Percentiles rank a stretch among this genome's conserved stretches.
phyloP scores from a whole-genome alignment of 75 land plant genomes.

The Pinus tabuliformis region DNA sequence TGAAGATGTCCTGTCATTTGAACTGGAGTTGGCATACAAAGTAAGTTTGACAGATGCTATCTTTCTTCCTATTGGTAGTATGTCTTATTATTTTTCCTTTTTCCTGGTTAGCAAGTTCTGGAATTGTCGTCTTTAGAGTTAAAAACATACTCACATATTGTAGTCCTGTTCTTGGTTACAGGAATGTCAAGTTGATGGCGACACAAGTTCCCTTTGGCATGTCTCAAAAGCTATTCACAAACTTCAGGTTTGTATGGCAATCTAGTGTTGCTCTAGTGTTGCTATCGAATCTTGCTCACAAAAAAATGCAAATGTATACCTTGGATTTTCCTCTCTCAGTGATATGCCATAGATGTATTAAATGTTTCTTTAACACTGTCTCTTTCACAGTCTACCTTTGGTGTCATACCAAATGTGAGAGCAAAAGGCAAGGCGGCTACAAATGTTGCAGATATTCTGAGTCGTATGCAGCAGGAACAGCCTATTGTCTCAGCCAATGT shows the following conservation, averaged over 20 bases:
- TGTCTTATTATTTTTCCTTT: background rate
- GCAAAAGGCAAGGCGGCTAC: constrained; percentile 94
- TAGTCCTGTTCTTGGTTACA: constrained; percentile 16
- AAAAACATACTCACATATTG: background rate
- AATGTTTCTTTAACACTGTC: too few relatives aligned
- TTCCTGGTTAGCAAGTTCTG: background rate
- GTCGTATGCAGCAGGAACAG: constrained; percentile 80
- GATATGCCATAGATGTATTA: too few relatives aligned
- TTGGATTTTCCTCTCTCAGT: background rate
- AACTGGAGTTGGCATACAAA: constrained; percentile 74
- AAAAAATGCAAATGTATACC: background rate
- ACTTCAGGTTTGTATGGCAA: constrained; percentile 67
- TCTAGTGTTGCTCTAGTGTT: background rate
- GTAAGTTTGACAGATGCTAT: constrained; percentile 29
- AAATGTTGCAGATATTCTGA: constrained; percentile 72
- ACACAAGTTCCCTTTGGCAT: constrained; percentile 88
- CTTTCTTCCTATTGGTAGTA: background rate
- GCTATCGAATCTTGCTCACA: too few relatives aligned
- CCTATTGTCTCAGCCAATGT: constrained; percentile 61
- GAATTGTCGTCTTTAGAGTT: constrained; percentile 11
- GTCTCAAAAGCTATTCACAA: constrained; percentile 85
- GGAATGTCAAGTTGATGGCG: constrained; percentile 93
- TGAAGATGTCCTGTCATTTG: constrained; percentile 96
- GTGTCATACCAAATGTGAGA: constrained; percentile 88
- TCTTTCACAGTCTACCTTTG: constrained; percentile 52